These are phyloP conservation scores for Zizania palustris DNA, from an alignment of 202 grass and related monocot genomes.

Conservation along the genomic window DNA sequence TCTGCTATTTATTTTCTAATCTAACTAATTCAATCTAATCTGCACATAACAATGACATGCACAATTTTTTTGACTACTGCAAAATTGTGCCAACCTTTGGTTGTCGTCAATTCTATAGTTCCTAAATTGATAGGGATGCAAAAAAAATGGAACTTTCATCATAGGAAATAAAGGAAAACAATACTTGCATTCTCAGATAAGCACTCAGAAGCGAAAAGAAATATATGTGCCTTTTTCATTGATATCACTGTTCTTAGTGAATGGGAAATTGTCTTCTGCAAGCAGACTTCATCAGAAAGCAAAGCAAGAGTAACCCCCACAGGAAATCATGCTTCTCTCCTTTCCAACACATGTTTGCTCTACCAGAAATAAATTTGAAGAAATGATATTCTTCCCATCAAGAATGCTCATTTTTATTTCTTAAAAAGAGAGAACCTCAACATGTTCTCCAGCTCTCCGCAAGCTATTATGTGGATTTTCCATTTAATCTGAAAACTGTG, in stretches of 20 bases:
- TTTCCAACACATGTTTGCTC: conserved; percentile 40
- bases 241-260: conserved; percentile 35
- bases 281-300: conserved; percentile 50
- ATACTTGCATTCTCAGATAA: conserved; percentile 2
- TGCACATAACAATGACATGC: too few species aligned
- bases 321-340: conserved; percentile 32
- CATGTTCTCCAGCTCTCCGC: not conserved
- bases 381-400: conserved; percentile 31
- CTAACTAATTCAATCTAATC: too few species aligned
- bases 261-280: conserved; percentile 39
- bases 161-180: not conserved
- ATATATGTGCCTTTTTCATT: conserved; percentile 19
- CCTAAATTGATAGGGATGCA: not conserved
- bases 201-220: conserved; percentile 5
- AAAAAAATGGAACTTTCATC: not conserved
- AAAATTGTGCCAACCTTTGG: conserved; percentile 24
- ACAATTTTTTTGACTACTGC: not conserved
- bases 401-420: not conserved
- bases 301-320: conserved; percentile 52
- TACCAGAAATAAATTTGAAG: conserved; percentile 1
- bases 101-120: not conserved
- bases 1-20: too few species aligned
- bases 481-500: not conserved
- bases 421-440: not conserved
- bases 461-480: not conserved